These are phyloP conservation scores for Rhizopogon sp. DNA, from an alignment of 768 basidiomycete species.

Conservation along the genomic window DNA sequence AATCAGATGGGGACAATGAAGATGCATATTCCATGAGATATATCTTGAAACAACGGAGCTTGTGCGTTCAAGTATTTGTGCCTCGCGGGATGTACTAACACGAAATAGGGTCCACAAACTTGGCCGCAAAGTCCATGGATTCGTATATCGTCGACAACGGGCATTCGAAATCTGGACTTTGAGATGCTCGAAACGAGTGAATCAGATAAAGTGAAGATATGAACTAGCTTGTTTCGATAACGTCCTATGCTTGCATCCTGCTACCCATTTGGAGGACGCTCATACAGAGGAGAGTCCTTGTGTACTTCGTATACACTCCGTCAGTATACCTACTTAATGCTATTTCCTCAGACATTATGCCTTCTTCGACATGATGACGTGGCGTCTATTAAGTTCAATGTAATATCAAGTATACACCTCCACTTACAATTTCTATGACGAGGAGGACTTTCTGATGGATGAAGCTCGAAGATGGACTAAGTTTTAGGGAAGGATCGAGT, in stretches of 20 bases:
- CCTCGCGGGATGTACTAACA: neutral
- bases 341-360: neutral
- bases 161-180: neutral
- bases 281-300: too few species aligned
- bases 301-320: neutral
- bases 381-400: neutral
- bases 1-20: conserved; percentile 21
- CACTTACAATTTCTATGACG: too few species aligned
- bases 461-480: too few species aligned
- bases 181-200: neutral
- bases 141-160: neutral
- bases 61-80: neutral
- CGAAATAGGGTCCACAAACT: neutral
- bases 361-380: neutral
- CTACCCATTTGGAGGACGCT: neutral
- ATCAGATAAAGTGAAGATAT: neutral
- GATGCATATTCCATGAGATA: conserved; percentile 21
- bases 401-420: too few species aligned
- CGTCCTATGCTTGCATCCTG: neutral
- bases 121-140: neutral
- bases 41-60: neutral
- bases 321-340: neutral
- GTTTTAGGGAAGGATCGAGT: too few species aligned
- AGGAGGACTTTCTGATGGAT: too few species aligned
- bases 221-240: neutral